A percentile compares a stretch with the other conserved stretches of the same genome.
Conservation (phyloP, 352 stramenopile genomes). For the Pythium rishiriense region DNA sequence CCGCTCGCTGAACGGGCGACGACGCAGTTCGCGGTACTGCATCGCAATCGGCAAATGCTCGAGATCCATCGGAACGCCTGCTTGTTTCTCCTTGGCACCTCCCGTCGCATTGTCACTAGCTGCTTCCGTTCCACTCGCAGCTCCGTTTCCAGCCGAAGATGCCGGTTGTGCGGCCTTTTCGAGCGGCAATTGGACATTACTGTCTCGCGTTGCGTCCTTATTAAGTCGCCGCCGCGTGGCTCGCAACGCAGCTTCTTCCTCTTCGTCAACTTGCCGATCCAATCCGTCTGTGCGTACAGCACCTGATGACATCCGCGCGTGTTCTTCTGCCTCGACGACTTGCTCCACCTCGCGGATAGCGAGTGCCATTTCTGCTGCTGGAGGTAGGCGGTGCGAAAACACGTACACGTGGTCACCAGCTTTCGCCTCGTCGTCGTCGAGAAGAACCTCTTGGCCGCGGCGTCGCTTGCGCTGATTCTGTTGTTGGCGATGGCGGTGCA, state of each 20-base stretch:
- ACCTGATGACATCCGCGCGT: conserved; percentile 80
- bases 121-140: conserved; percentile 16
- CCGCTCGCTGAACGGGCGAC: conserved; percentile 87
- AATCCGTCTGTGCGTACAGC: conserved; percentile 88
- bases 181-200: conserved; percentile 22
- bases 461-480: conserved; percentile 32
- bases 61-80: conserved; percentile 64
- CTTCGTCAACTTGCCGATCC: conserved; percentile 48
- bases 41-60: conserved; percentile 85
- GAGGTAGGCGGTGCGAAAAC: conserved; percentile 85
- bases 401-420: conserved; percentile 64
- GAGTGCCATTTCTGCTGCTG: conserved; percentile 67
- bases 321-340: conserved; percentile 75
- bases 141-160: not conserved
- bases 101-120: not conserved
- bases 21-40: conserved; percentile 92
- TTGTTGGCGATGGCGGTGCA: conserved; percentile 33
- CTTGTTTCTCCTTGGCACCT: conserved; percentile 30
- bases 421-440: conserved; percentile 20
- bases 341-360: conserved; percentile 84
- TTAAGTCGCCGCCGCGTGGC: conserved; percentile 38
- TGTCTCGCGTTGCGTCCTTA: conserved; percentile 55
- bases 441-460: conserved; percentile 23
- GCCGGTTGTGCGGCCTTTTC: conserved; percentile 22
- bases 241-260: conserved; percentile 29